These are phyloP conservation scores for Pseudomonodictys pantanalensis DNA, from an alignment of 495 filamentous ascomycete genomes.

Conservation along the genomic window DNA sequence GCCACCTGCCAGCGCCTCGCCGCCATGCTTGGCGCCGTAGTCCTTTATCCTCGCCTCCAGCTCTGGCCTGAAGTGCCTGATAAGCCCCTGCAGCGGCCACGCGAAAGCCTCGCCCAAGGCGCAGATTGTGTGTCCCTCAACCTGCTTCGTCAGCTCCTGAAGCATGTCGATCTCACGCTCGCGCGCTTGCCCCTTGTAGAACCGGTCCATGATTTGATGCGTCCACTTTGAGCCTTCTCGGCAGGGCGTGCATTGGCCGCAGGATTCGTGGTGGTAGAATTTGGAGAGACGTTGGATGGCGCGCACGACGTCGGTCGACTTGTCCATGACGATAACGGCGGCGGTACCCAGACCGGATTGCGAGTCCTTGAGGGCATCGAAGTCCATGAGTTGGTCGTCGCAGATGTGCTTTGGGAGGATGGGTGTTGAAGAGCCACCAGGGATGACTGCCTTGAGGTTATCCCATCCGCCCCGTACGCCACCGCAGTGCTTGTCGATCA, in stretches of 20 bases:
- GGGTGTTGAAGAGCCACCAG: conserved; percentile 93
- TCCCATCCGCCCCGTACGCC: conserved; percentile 97
- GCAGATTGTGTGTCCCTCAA: conserved; percentile 98
- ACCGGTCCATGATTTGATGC: conserved; percentile 95
- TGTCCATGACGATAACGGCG: conserved; percentile 98
- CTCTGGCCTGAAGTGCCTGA: conserved; percentile 95
- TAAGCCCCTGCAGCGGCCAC: conserved; percentile 96
- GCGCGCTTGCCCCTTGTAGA: conserved; percentile 84
- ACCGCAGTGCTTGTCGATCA: conserved; percentile 97
- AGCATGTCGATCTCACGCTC: conserved; percentile 98
- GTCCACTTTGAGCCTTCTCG: conserved; percentile 98
- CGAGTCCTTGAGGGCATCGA: conserved; percentile 95
- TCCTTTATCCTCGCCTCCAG: conserved; percentile 82
- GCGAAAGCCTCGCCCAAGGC: conserved; percentile 97
- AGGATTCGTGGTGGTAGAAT: conserved; percentile 98
- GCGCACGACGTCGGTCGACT: conserved; percentile 91
- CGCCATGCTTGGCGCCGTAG: conserved; percentile 66
- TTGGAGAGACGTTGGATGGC: conserved; percentile 87
- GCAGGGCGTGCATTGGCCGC: conserved; percentile 97
- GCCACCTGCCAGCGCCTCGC: conserved; percentile 75
- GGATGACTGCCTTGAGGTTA: conserved; percentile 91
- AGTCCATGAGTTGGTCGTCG: conserved; percentile 97
- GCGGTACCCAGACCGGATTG: conserved; percentile 97
- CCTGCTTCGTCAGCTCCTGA: conserved; percentile 98
- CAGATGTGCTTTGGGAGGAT: conserved; percentile 85